Conservation (phyloP, 768 basidiomycete genomes). For the Leccinum rimulosum region DNA sequence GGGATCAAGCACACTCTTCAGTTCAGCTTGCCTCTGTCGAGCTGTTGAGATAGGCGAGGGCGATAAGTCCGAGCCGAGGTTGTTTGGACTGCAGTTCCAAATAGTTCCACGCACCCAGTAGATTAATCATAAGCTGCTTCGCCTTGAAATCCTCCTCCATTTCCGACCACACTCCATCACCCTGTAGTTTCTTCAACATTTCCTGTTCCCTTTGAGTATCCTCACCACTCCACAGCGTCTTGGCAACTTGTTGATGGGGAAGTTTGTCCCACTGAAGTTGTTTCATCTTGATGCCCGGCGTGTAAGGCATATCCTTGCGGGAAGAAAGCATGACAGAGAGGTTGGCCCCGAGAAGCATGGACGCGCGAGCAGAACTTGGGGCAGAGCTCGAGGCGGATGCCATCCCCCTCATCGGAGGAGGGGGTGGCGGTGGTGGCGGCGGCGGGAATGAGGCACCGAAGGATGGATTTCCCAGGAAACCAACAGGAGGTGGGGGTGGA, state of each 20-base stretch:
- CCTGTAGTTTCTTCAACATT: conserved; percentile 77
- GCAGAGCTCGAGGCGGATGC: conserved; percentile 37
- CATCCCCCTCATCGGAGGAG: conserved; percentile 27
- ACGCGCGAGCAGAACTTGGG: conserved; percentile 53
- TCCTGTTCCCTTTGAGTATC: conserved; percentile 63
- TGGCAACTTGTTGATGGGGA: conserved; percentile 79
- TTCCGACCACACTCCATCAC: conserved; percentile 87
- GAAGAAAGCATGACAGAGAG: conserved; percentile 53
- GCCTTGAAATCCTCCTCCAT: conserved; percentile 99
- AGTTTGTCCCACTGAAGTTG: conserved; percentile 99
- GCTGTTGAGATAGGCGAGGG: conserved; percentile 41
- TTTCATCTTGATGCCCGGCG: conserved; percentile 91
- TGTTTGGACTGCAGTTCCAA: not conserved
- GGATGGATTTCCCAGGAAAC: conserved; percentile 28
- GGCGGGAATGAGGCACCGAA: conserved; percentile 17
- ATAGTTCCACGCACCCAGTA: conserved; percentile 60
- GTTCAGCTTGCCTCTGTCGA: conserved; percentile 81
- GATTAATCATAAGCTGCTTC: conserved; percentile 87
- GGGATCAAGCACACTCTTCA: conserved; percentile 87
- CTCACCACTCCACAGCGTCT: conserved; percentile 85
- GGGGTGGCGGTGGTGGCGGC: conserved; percentile 28
- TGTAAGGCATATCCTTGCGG: conserved; percentile 83
- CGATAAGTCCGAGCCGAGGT: not conserved
- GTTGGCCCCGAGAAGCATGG: conserved; percentile 57
- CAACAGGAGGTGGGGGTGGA: conserved; percentile 26